Percentiles rank a stretch among this genome's conserved stretches.
Conservation (phyloP, 2,329 filamentous ascomycete genomes). For the Aspergillus japonicus region DNA sequence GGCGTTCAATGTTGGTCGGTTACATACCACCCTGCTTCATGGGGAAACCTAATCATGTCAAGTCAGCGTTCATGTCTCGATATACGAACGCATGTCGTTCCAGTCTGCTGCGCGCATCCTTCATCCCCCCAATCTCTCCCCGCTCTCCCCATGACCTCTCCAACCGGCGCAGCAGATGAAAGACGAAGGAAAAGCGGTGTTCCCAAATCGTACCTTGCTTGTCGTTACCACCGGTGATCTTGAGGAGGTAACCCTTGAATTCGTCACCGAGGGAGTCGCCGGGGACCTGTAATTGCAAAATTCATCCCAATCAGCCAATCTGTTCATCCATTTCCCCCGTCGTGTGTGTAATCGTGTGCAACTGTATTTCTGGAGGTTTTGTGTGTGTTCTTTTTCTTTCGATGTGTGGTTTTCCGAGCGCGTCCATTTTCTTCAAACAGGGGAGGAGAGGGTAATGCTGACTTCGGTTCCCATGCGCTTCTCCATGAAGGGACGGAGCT, state of each 20-base stretch:
- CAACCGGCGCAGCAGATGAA: background rate
- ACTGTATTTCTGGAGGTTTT: background rate
- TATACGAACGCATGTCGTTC: background rate
- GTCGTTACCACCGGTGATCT: constrained; percentile 99
- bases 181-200: constrained; percentile 1
- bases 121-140: background rate
- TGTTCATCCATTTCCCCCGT: constrained; percentile 12
- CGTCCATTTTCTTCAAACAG: constrained; percentile 7
- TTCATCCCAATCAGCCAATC: constrained; percentile 35
- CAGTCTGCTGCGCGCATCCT: background rate
- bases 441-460: constrained; percentile 31
- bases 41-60: constrained; percentile 67
- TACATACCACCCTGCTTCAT: constrained; percentile 93
- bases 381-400: background rate
- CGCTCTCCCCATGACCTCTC: background rate
- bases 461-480: constrained; percentile 72
- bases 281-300: constrained; percentile 61
- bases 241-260: constrained; percentile 99
- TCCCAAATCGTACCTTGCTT: constrained; percentile 70
- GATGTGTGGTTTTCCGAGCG: background rate
- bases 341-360: background rate
- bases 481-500: constrained; percentile 98
- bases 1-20: constrained; percentile 27
- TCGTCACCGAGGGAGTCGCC: constrained; percentile 96
- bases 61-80: constrained; percentile 26